A percentile compares a stretch with the other conserved stretches of the same genome.
phyloP scores from a whole-genome alignment of 2,329 filamentous ascomycete genomes.

The Macrophomina tecta region DNA sequence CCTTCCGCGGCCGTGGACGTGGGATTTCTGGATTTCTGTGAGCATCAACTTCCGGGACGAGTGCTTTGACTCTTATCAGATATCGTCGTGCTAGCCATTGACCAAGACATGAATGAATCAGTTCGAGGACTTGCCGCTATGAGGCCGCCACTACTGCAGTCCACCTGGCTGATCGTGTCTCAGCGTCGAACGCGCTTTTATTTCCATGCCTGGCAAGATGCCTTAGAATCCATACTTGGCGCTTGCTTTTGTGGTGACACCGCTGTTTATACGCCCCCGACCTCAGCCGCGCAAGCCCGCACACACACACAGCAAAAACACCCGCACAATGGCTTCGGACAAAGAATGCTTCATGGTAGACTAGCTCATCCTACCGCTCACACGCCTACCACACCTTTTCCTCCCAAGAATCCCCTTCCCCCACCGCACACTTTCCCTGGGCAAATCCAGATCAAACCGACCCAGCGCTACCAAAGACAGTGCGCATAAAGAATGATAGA shows the following conservation, averaged over 20 bases:
- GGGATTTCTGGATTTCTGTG: too few species aligned
- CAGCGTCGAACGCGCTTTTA: too few species aligned
- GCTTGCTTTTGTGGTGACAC: not conserved
- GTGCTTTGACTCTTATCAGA: too few species aligned
- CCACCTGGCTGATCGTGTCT: too few species aligned
- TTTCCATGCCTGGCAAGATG: too few species aligned
- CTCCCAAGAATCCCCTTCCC: not conserved
- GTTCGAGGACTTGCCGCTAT: too few species aligned
- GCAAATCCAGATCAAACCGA: not conserved
- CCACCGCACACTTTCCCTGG: not conserved
- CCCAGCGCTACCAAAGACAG: not conserved
- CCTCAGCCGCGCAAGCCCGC: slow-evolving; percentile 1
- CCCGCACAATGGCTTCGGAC: not conserved
- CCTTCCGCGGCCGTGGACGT: too few species aligned
- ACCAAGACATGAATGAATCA: too few species aligned
- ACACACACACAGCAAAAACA: not conserved
- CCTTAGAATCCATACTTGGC: not conserved
- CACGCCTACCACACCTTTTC: not conserved
- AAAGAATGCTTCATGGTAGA: slow-evolving; percentile 1
- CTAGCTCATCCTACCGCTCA: not conserved
- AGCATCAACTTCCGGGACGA: too few species aligned
- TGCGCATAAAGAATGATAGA: slow-evolving; percentile 9
- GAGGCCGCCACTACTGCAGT: too few species aligned
- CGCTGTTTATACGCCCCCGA: not conserved
- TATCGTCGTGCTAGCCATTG: too few species aligned